phyloP scores from a whole-genome alignment of 331 rosid genomes.

The Malus hybrid region DNA sequence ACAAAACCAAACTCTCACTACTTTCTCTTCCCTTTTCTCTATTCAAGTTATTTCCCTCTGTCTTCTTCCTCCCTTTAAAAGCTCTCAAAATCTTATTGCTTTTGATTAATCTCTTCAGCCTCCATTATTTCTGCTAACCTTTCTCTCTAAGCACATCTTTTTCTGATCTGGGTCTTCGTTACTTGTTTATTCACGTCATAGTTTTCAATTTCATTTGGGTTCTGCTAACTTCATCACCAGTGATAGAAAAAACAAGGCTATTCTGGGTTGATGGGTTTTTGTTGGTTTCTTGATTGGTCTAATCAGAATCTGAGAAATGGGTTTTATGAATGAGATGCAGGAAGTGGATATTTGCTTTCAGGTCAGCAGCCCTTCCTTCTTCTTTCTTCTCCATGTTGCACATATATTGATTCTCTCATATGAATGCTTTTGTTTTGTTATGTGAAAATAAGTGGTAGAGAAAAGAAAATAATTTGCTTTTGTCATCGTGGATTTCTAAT shows the following conservation, averaged over 20 bases:
- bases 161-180: no score
- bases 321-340: constrained; percentile 19
- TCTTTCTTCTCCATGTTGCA: constrained; percentile 11
- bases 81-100: constrained; percentile 31
- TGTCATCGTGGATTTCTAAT: constrained; percentile 3
- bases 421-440: constrained; percentile 12
- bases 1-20: background rate
- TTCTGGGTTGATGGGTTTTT: constrained; percentile 18
- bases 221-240: no score
- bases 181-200: no score
- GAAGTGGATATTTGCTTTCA: constrained; percentile 16
- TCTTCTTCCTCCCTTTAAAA: constrained; percentile 5
- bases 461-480: background rate
- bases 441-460: background rate
- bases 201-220: no score
- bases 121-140: no score
- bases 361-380: constrained; percentile 31
- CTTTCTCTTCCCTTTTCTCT: constrained; percentile 5
- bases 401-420: constrained; percentile 1
- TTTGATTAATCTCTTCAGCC: background rate
- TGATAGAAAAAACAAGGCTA: constrained; percentile 7
- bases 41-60: background rate
- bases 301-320: constrained; percentile 30
- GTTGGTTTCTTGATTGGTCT: constrained; percentile 14
- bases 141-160: no score